phyloP scores from a whole-genome alignment of 2,329 filamentous ascomycete genomes.

The Lachnellula hyalina region DNA sequence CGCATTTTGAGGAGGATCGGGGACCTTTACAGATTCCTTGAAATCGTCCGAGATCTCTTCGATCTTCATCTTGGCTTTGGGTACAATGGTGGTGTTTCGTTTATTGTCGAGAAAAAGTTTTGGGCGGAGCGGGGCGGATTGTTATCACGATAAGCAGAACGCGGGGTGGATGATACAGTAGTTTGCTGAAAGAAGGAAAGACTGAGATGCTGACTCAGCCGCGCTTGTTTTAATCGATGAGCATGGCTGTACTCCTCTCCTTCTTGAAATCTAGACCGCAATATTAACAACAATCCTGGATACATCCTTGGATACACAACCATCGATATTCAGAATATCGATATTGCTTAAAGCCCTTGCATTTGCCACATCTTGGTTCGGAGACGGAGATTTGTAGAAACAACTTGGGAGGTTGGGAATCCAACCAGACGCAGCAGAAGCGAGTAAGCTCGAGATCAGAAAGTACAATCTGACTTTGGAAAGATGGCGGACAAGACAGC shows the following conservation, averaged over 20 bases:
- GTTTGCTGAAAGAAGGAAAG: not conserved
- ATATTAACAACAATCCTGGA: not conserved
- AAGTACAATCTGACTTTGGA: not conserved
- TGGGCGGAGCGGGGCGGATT: slow-evolving; percentile 1
- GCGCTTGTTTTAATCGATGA: not conserved
- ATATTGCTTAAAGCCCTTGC: not conserved
- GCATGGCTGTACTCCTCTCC: not conserved
- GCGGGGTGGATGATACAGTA: not conserved
- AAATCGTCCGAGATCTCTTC: slow-evolving; percentile 25
- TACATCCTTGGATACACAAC: not conserved
- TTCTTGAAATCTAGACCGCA: not conserved
- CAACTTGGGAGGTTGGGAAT: no score
- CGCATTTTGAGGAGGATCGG: slow-evolving; percentile 7
- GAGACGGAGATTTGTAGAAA: no score
- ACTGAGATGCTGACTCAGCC: not conserved
- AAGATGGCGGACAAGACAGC: slow-evolving; percentile 54
- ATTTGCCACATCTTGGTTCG: no score
- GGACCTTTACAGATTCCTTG: slow-evolving; percentile 13
- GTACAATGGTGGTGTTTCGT: slow-evolving; percentile 1
- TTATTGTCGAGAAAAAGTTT: not conserved
- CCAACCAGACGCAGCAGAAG: no score
- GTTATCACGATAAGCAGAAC: slow-evolving; percentile 1
- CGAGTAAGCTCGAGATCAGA: not conserved
- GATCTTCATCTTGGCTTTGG: slow-evolving; percentile 24
- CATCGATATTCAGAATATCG: not conserved